phyloP scores from a whole-genome alignment of 768 basidiomycete species.

The Suillus plorans region DNA sequence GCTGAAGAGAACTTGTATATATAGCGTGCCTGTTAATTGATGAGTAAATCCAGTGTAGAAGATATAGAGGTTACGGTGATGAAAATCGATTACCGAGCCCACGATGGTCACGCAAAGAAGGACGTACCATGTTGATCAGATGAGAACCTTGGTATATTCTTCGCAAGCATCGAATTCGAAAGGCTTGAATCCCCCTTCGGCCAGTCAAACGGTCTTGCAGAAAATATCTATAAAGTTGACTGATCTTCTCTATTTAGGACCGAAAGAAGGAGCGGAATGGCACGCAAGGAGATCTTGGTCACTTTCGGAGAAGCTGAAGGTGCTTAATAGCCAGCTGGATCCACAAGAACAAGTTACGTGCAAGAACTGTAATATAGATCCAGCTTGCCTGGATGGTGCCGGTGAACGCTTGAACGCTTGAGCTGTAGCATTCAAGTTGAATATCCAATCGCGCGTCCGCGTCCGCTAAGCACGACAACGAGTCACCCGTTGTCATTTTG shows the following conservation, averaged over 20 bases:
- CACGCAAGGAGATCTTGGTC: not conserved
- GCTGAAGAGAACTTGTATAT: conserved; percentile 2
- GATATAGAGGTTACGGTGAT: not conserved
- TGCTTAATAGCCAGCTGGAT: not conserved
- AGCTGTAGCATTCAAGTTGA: not conserved
- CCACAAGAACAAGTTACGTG: not conserved
- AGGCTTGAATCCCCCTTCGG: not conserved
- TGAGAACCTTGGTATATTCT: not conserved
- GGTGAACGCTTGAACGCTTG: too few relatives aligned
- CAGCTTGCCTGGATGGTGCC: not conserved
- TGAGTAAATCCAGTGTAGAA: not conserved
- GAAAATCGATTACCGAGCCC: not conserved
- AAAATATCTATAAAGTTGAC: not conserved
- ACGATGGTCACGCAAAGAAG: not conserved
- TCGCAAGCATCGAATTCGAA: not conserved
- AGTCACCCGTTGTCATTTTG: not conserved
- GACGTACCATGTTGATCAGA: not conserved
- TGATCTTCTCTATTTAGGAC: not conserved
- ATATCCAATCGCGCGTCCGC: not conserved
- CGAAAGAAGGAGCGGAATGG: not conserved
- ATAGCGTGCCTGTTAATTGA: not conserved
- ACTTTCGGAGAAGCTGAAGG: not conserved
- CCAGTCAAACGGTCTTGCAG: not conserved
- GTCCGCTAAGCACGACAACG: not conserved
- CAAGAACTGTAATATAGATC: not conserved